Conservation (phyloP, 2,329 filamentous ascomycete species). For the Aspergillus sojae region DNA sequence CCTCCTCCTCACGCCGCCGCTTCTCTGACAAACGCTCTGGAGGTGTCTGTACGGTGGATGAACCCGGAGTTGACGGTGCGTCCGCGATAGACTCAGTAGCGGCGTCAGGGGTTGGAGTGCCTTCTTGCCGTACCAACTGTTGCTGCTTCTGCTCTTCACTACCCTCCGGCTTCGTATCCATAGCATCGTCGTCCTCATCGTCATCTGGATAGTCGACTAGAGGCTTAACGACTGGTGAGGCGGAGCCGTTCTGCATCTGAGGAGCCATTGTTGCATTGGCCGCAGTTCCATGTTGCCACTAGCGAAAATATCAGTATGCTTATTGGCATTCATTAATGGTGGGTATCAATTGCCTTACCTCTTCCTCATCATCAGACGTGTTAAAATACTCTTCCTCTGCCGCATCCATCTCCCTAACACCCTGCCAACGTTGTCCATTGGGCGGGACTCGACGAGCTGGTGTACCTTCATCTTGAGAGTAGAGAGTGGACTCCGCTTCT, state of each 20-base stretch:
- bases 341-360: constrained; percentile 37
- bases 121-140: constrained; percentile 13
- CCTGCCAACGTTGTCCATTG: constrained; percentile 66
- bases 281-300: constrained; percentile 42
- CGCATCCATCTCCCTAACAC: constrained; percentile 79
- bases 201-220: constrained; percentile 93
- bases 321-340: not conserved
- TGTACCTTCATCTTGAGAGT: constrained; percentile 70
- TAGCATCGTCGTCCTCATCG: constrained; percentile 75
- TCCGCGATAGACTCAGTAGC: constrained; percentile 32
- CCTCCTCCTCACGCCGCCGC: constrained; percentile 80
- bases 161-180: constrained; percentile 55
- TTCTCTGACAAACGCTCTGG: constrained; percentile 85
- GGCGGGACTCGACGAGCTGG: constrained; percentile 47
- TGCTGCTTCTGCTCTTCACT: constrained; percentile 21
- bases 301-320: constrained; percentile 17
- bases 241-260: constrained; percentile 58
- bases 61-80: constrained; percentile 25
- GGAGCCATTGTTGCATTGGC: constrained; percentile 35
- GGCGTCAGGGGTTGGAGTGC: constrained; percentile 23
- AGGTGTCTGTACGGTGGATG: constrained; percentile 44
- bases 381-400: constrained; percentile 95
- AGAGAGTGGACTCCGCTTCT: constrained; percentile 66
- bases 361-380: constrained; percentile 82
- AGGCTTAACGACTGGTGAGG: constrained; percentile 66